A percentile compares a stretch with the other conserved stretches of the same genome.
Conservation (phyloP, 495 filamentous ascomycete genomes). For the Terfezia claveryi region DNA sequence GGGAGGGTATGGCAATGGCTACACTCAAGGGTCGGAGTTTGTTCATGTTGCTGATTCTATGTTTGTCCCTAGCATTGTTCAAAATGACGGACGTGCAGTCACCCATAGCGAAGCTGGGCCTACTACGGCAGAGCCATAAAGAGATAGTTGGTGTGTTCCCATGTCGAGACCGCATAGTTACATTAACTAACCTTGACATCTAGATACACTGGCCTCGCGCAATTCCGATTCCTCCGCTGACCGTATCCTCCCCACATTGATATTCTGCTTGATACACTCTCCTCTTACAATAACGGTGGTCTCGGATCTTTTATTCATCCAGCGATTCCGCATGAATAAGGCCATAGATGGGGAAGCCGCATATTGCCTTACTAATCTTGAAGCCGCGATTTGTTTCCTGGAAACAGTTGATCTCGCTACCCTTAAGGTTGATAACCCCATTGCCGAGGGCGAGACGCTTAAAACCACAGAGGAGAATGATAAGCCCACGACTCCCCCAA, state of each 20-base stretch:
- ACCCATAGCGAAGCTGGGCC: constrained; percentile 76
- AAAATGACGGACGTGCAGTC: constrained; percentile 26
- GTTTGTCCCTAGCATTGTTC: not conserved
- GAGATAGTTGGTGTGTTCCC: constrained; percentile 73
- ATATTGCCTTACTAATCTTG: constrained; percentile 89
- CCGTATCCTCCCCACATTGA: constrained; percentile 87
- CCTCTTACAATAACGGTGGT: constrained; percentile 75
- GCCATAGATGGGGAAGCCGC: constrained; percentile 84
- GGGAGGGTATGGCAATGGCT: constrained; percentile 33
- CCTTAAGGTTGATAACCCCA: constrained; percentile 58
- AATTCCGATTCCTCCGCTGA: constrained; percentile 81
- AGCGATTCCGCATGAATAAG: constrained; percentile 66
- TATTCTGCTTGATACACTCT: constrained; percentile 81
- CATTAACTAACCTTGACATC: not conserved
- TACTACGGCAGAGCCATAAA: constrained; percentile 75
- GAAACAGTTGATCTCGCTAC: constrained; percentile 91
- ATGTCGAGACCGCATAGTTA: not conserved
- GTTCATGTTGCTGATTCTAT: constrained; percentile 30
- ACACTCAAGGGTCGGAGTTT: too few species aligned
- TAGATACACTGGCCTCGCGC: constrained; percentile 21
- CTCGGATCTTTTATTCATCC: constrained; percentile 83
- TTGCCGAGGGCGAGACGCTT: constrained; percentile 14
- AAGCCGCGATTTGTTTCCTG: constrained; percentile 87
- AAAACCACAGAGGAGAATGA: not conserved
- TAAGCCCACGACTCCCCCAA: constrained; percentile 4